A percentile compares a stretch with the other conserved stretches of the same genome.
Evolutionary conservation across 805 yeast genomes (phyloP).

Genomic region (Spathaspora hagerdaliae): DNA sequence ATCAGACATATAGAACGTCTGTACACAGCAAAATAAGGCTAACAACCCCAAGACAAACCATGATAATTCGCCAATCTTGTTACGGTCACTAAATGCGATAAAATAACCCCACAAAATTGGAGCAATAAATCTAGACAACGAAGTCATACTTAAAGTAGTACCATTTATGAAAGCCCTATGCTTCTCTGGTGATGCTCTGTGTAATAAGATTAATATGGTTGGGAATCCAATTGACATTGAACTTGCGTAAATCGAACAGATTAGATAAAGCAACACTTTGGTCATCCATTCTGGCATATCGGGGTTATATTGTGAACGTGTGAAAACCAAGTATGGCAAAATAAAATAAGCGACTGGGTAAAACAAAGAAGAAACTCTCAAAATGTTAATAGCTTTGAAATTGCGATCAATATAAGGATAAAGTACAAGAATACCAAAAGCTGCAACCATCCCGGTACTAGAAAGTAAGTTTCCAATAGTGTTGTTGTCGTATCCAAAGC

Average conservation of each 20-base stretch:
- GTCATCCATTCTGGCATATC: slow-evolving; percentile 13
- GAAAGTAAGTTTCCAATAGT: slow-evolving; percentile 48
- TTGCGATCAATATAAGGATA: slow-evolving; percentile 48
- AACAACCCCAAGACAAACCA: slow-evolving; percentile 25
- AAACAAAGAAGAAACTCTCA: slow-evolving; percentile 30
- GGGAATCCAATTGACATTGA: slow-evolving; percentile 41
- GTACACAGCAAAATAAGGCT: slow-evolving; percentile 15
- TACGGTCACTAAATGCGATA: slow-evolving; percentile 22
- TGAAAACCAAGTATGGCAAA: slow-evolving; percentile 42
- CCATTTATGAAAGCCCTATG: slow-evolving; percentile 55
- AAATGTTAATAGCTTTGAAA: slow-evolving; percentile 38
- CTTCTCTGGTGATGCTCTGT: slow-evolving; percentile 44
- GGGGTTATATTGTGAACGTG: slow-evolving; percentile 24
- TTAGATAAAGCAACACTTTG: slow-evolving; percentile 4
- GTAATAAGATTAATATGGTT: slow-evolving; percentile 44
- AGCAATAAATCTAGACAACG: slow-evolving; percentile 24
- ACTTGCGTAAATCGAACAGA: slow-evolving; percentile 15
- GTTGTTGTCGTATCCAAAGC: slow-evolving; percentile 43
- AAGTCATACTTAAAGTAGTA: slow-evolving; percentile 44
- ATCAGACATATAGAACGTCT: slow-evolving; percentile 20
- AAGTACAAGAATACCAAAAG: slow-evolving; percentile 40
- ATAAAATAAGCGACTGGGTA: slow-evolving; percentile 39
- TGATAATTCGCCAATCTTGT: slow-evolving; percentile 19
- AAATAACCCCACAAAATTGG: slow-evolving; percentile 27
- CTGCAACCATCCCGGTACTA: slow-evolving; percentile 47